Percentiles rank a stretch among this genome's conserved stretches.
Conservation (phyloP, 495 filamentous ascomycete species). For the Lophiotrema nucula region DNA sequence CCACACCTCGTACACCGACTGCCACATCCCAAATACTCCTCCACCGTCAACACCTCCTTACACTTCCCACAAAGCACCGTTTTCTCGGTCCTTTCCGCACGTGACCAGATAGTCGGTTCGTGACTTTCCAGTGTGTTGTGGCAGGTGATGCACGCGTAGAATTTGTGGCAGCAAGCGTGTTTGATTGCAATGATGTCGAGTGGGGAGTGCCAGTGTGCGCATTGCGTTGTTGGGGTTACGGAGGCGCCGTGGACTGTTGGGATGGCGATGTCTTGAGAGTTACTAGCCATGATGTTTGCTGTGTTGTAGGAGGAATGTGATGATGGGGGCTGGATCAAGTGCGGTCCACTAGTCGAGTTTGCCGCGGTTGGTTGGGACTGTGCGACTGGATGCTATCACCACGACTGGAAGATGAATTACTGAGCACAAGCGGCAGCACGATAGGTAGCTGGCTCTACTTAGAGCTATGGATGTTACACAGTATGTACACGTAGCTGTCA, state of each 20-base stretch:
- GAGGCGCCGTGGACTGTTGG: slow-evolving; percentile 20
- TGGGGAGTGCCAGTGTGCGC: slow-evolving; percentile 20
- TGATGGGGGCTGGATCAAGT: no score
- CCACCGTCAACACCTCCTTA: slow-evolving; percentile 4
- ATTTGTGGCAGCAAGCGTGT: slow-evolving; percentile 26
- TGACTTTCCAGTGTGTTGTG: slow-evolving; percentile 17
- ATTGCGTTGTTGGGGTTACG: slow-evolving; percentile 26
- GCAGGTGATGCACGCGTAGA: slow-evolving; percentile 34
- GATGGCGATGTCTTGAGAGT: not conserved
- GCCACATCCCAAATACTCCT: slow-evolving; percentile 19
- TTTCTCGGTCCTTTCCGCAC: slow-evolving; percentile 13
- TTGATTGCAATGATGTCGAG: slow-evolving; percentile 36
- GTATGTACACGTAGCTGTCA: not conserved
- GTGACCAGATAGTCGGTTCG: slow-evolving; percentile 5
- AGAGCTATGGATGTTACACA: no score
- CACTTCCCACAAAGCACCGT: slow-evolving; percentile 28
- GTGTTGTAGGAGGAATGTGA: not conserved
- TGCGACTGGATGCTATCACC: not conserved
- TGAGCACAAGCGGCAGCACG: not conserved
- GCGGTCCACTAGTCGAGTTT: no score
- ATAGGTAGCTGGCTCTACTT: not conserved
- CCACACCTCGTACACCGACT: slow-evolving; percentile 15
- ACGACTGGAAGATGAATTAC: not conserved
- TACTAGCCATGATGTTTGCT: not conserved
- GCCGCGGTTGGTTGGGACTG: no score